Base-by-base conservation (phyloP, 2,329 filamentous ascomycete genomes). In the Drechmeria coniospora region DNA sequence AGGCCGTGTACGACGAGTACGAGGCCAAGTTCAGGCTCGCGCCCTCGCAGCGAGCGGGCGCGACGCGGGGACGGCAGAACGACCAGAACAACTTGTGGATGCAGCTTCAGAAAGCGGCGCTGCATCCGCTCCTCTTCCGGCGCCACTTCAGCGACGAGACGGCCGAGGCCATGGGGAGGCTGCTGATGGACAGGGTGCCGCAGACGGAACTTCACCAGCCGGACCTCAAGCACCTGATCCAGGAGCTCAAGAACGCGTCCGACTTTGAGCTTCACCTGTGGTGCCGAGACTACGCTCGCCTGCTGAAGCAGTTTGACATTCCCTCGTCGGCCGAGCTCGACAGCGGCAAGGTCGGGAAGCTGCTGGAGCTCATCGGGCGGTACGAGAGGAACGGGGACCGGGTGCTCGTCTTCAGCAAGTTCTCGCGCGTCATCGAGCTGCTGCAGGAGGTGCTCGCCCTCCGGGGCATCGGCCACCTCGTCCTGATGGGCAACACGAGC, bases 341-440 rank as follows among this genome's bases (percentile, higher is more conserved):
- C 32, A 67, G 79, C 26, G 90, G 87, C 32, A 98, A 98, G 50
- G 75, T 95, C n/a, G 58, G 73, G 37, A 78, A 79, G 39, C 68
- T 95, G 15, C 63, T 83, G 15, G 67, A 79, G 41, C 65, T 98
- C 9, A 63, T 98, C 1, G 59, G 63, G 8, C 54, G 65, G 10
- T 94, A 83, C 53, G 75, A 76, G 38, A 57, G 66, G 33, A 84
- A 83, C 28, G 87, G 86, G 4, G 86, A 94, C 48, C 76, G 87
- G 4, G 76, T 81, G 1, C 65, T 98, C 3, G 73, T 98, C 15
- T 98, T 98, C 56, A 92, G 79, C 25, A 84, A 93, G 42, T 98
- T 95, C 51, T 82, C 82, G 6, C 77, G 82, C 38, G 77, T 93
- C 30, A 79, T 95, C 53, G 80, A 94, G 50, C 84, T 98, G 31